Conservation (phyloP, 2,329 filamentous ascomycete species). For the Pezicula rhizophila region DNA sequence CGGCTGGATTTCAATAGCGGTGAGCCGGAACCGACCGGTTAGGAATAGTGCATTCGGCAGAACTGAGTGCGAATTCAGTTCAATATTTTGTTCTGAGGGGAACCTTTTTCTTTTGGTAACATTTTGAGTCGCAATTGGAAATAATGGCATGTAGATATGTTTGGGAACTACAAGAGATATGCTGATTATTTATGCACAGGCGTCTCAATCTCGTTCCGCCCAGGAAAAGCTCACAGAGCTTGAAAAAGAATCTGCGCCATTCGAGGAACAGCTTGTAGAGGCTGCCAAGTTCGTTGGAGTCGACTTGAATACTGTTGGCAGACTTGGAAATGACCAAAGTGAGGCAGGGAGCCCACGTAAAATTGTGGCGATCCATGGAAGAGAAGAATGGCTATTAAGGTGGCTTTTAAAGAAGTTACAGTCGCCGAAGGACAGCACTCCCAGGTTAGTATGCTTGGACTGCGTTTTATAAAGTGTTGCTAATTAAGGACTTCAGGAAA, state of each 20-base stretch:
- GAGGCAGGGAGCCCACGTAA: conserved; percentile 1
- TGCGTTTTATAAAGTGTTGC: conserved; percentile 8
- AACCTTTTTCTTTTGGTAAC: conserved; percentile 2
- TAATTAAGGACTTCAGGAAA: conserved; percentile 10
- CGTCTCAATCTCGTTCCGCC: conserved; percentile 23
- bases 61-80: background rate
- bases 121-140: background rate
- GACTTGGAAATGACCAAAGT: conserved; percentile 1
- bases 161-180: conserved; percentile 1
- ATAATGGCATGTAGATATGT: background rate
- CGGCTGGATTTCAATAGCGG: background rate
- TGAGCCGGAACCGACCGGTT: background rate
- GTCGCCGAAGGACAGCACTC: conserved; percentile 28
- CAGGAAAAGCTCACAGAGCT: conserved; percentile 26
- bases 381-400: conserved; percentile 60
- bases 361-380: conserved; percentile 25
- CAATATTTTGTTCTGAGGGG: background rate
- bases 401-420: conserved; percentile 59
- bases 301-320: conserved; percentile 18
- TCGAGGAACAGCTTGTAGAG: conserved; percentile 28
- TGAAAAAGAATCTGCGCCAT: conserved; percentile 28
- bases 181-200: conserved; percentile 13
- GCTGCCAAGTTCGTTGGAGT: conserved; percentile 26
- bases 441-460: conserved; percentile 10
- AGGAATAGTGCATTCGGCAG: conserved; percentile 9